phyloP scores from a whole-genome alignment of 495 filamentous ascomycete species.

The Mytilinidion resinicola region DNA sequence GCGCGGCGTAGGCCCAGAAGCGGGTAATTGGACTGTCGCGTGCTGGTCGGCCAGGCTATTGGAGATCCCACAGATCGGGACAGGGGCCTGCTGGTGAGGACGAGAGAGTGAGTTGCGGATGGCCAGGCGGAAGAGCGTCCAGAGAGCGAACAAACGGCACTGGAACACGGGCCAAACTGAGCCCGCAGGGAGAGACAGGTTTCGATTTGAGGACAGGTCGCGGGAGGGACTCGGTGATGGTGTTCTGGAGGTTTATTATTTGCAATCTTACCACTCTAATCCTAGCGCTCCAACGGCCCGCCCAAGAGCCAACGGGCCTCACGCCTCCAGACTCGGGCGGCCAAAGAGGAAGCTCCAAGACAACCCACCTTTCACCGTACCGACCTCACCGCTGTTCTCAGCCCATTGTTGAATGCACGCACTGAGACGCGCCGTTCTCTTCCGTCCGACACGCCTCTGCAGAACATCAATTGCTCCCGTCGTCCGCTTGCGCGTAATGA shows the following conservation, averaged over 20 bases:
- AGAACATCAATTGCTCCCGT: not conserved
- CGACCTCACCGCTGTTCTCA: no score
- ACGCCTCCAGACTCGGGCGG: no score
- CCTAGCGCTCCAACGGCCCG: no score
- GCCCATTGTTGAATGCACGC: slow-evolving; percentile 14
- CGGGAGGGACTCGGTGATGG: no score
- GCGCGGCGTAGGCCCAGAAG: slow-evolving; percentile 14
- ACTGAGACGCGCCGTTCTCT: slow-evolving; percentile 4
- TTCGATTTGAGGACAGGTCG: no score
- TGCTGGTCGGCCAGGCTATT: slow-evolving; percentile 15
- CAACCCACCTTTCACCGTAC: no score
- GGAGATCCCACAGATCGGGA: slow-evolving; percentile 5
- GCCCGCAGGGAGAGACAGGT: no score
- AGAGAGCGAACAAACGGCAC: not conserved
- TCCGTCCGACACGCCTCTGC: not conserved
- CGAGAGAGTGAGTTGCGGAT: not conserved
- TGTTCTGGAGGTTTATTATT: no score
- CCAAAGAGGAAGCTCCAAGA: no score
- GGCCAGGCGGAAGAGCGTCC: not conserved
- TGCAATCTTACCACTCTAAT: no score
- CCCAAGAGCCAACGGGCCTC: no score
- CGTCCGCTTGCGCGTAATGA: not conserved
- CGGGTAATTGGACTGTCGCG: slow-evolving; percentile 24
- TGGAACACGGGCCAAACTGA: no score
- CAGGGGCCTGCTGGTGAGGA: not conserved